A percentile compares a stretch with the other conserved stretches of the same genome.
Evolutionary conservation across 345 rosid genomes (phyloP).

Genomic region (Zanthoxylum bungeanum): DNA sequence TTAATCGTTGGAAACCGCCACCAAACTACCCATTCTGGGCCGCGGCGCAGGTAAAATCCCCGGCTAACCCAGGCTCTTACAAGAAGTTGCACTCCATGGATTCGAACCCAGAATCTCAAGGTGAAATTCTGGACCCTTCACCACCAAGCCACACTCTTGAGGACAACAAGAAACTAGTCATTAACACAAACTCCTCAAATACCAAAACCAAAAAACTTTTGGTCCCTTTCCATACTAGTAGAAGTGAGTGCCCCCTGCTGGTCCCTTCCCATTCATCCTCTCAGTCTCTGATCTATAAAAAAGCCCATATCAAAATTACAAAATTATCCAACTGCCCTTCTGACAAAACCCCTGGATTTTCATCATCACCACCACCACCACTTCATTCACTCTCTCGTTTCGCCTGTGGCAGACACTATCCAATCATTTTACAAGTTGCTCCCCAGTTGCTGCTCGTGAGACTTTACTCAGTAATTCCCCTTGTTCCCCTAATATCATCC

Average conservation of each 20-base stretch:
- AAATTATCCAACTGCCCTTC: background rate
- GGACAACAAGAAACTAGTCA: no score
- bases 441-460: background rate
- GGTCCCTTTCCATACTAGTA: slow-evolving; percentile 8
- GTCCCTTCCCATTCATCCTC: background rate
- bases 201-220: background rate
- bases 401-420: background rate
- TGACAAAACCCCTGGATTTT: slow-evolving; percentile 5
- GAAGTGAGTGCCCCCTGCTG: background rate
- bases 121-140: no score
- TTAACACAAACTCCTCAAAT: background rate
- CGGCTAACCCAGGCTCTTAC: no score
- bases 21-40: no score
- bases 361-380: background rate
- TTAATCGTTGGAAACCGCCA: no score
- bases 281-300: background rate
- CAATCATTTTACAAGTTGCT: slow-evolving; percentile 2
- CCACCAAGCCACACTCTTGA: no score
- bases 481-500: background rate
- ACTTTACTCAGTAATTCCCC: background rate
- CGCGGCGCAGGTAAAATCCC: no score
- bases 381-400: background rate
- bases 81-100: no score
- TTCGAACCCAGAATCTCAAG: no score
- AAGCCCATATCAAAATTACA: slow-evolving; percentile 24